These are phyloP conservation scores for Beta lomatogona DNA, from an alignment of 179 eudicot species.

Conservation along the genomic window DNA sequence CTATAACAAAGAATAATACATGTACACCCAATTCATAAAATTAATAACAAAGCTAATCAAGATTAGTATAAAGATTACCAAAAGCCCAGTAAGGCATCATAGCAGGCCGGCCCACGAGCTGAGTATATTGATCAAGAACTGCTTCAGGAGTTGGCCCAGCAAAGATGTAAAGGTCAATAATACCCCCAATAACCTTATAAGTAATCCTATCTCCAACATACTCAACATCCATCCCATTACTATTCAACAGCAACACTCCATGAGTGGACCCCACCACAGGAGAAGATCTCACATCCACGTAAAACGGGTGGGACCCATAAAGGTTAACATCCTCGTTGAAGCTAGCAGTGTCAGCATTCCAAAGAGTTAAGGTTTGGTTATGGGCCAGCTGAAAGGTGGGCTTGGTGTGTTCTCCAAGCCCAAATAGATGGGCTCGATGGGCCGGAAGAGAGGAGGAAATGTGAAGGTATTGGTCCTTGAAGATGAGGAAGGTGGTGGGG, in stretches of 20 bases:
- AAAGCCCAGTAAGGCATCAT: slow-evolving; percentile 83
- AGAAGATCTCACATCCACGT: slow-evolving; percentile 63
- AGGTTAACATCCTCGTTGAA: slow-evolving; percentile 49
- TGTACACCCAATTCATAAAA: no score
- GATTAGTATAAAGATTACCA: slow-evolving; percentile 34
- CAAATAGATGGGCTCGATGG: slow-evolving; percentile 57
- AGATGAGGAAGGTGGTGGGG: slow-evolving; percentile 43
- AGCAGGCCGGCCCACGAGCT: slow-evolving; percentile 60
- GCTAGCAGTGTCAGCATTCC: slow-evolving; percentile 69
- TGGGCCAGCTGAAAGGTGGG: slow-evolving; percentile 49
- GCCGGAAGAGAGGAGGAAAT: slow-evolving; percentile 63
- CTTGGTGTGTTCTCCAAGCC: slow-evolving; percentile 86
- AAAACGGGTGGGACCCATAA: slow-evolving; percentile 89
- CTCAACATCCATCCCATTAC: slow-evolving; percentile 76
- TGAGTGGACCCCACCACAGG: slow-evolving; percentile 40
- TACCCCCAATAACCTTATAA: slow-evolving; percentile 67
- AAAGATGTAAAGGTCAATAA: slow-evolving; percentile 59
- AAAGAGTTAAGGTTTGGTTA: slow-evolving; percentile 66
- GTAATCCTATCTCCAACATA: slow-evolving; percentile 60
- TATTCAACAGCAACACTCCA: slow-evolving; percentile 57
- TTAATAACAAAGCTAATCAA: background rate
- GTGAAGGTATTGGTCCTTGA: slow-evolving; percentile 73
- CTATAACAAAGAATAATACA: no score
- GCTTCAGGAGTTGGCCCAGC: slow-evolving; percentile 48
- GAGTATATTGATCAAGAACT: slow-evolving; percentile 65